A percentile compares a stretch with the other conserved stretches of the same genome.
Conservation (phyloP, 2,329 filamentous ascomycete genomes). For the Pseudogymnoascus sp. region DNA sequence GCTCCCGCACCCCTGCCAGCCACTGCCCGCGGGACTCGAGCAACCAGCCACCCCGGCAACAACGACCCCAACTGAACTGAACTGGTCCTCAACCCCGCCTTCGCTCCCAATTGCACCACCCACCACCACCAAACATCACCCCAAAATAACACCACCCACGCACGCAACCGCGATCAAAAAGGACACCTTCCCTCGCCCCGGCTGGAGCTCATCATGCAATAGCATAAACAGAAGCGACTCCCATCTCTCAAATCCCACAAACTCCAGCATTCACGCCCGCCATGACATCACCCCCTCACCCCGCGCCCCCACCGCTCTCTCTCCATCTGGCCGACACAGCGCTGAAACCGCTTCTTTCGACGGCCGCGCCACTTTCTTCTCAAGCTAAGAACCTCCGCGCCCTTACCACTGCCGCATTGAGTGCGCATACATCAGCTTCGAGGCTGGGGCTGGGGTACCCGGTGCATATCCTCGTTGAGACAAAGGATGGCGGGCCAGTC, state of each 20-base stretch:
- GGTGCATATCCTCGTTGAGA: slow-evolving; percentile 52
- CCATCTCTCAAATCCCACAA: background rate
- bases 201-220: slow-evolving; percentile 5
- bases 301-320: slow-evolving; percentile 30
- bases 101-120: slow-evolving; percentile 2
- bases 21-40: slow-evolving; percentile 2
- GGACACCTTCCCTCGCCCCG: background rate
- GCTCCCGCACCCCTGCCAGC: slow-evolving; percentile 4
- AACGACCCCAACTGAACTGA: slow-evolving; percentile 2
- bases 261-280: background rate
- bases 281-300: slow-evolving; percentile 13
- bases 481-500: slow-evolving; percentile 32
- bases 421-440: slow-evolving; percentile 43
- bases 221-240: background rate
- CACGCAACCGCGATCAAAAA: slow-evolving; percentile 1
- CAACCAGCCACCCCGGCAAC: slow-evolving; percentile 1
- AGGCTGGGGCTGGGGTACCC: slow-evolving; percentile 47
- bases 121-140: background rate
- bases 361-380: slow-evolving; percentile 24
- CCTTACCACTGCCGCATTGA: slow-evolving; percentile 45
- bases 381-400: slow-evolving; percentile 33
- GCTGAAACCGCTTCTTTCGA: slow-evolving; percentile 48
- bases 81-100: slow-evolving; percentile 1
- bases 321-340: slow-evolving; percentile 50
- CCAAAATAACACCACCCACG: slow-evolving; percentile 1